Conservation (phyloP, 805 yeast genomes). For the Wickerhamiella brachini region DNA sequence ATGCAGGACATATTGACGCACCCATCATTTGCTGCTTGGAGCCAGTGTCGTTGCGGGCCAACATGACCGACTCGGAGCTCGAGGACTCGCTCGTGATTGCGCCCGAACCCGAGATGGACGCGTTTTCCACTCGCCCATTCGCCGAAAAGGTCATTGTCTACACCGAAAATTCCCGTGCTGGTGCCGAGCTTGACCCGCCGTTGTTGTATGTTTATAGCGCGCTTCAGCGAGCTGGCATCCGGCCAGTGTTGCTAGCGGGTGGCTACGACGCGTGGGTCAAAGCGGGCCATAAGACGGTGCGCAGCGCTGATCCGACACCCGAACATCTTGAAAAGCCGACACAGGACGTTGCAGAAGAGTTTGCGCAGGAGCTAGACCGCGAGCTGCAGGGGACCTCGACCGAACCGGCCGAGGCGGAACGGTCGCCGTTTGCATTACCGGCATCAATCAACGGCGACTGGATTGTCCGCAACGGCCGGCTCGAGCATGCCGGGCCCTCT, state of each 20-base stretch:
- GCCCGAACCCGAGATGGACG: slow-evolving; percentile 38
- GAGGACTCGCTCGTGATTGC: slow-evolving; percentile 46
- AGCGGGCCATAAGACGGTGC: slow-evolving; percentile 11
- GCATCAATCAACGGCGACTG: not conserved
- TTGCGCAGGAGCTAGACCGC: not conserved
- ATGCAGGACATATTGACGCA: slow-evolving; percentile 47
- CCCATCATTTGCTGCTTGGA: slow-evolving; percentile 58
- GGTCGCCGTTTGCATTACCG: not conserved
- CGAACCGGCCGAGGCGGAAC: not conserved
- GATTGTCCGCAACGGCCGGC: not conserved
- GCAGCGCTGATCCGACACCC: too few species aligned
- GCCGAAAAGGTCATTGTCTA: slow-evolving; percentile 57
- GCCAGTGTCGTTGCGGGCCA: slow-evolving; percentile 43
- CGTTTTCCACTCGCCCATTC: slow-evolving; percentile 38
- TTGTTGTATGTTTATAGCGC: slow-evolving; percentile 28
- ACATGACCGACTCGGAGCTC: slow-evolving; percentile 50
- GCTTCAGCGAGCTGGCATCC: slow-evolving; percentile 30
- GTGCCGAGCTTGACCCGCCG: slow-evolving; percentile 12
- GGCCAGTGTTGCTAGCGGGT: slow-evolving; percentile 33
- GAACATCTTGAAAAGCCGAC: not conserved
- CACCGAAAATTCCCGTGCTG: slow-evolving; percentile 28
- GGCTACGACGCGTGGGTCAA: slow-evolving; percentile 39
- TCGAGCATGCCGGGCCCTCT: not conserved
- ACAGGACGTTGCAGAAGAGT: not conserved
- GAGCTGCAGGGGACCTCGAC: not conserved